A percentile compares a stretch with the other conserved stretches of the same genome.
phyloP scores from a whole-genome alignment of 176 grass and related monocot species.

The maize (Zea mays) region Zm-B73-REFERENCE-NAM-5.0 NC_050100.1:91731001-91731500 shows the following conservation, averaged over 20 bases:
- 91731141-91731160: too few species aligned
- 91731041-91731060: too few species aligned
- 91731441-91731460: too few species aligned
- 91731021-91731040: too few species aligned
- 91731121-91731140: too few species aligned
- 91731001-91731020: too few species aligned
- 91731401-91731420: too few species aligned
- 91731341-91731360: background rate
- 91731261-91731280: background rate
- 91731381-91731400: background rate
- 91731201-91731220: background rate
- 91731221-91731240: constrained; percentile 36
- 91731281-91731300: background rate
- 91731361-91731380: background rate
- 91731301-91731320: background rate
- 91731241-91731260: constrained; percentile 34
- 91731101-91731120: too few species aligned
- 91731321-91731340: background rate
- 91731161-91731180: background rate
- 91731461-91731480: background rate
- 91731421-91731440: background rate
- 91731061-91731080: too few species aligned
- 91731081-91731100: too few species aligned
- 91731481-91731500: background rate
- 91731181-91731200: background rate